Evolutionary conservation across 306 rosid genomes (phyloP), one percentile per base, ranked within the genome.

Genomic region (Prunus campanulata): DNA sequence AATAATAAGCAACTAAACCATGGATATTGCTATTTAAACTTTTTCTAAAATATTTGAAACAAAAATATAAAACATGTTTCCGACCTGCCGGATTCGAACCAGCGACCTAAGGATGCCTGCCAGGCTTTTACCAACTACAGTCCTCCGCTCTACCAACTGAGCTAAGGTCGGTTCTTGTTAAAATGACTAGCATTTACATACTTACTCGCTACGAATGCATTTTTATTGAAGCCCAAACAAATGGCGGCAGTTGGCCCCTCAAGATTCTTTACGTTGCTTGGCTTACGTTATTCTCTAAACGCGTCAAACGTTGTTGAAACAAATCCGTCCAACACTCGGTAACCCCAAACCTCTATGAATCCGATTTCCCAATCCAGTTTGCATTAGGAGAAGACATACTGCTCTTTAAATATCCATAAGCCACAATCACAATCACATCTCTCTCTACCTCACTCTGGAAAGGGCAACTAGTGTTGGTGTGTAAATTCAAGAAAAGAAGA

Each of bases 61-160:
- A 8, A 11, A 56, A 22, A 22, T 14, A 59, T 22, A 5, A 3
- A 59, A 11, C 1, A 15, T 0, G 6, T 14, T 0, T 62, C 67
- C 67, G 67, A 62, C 67, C 67, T 62, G 19, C 67, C 76, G 66
- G 76, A 72, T 72, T 72, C 76, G 76, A 72, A 55, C 76, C 76
- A 57, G 76, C 24, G 66, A 72, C 76, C 66, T 72, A 80, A 86
- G 87, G 87, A 86, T 83, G 10, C 0, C 87, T 39, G 68, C 46
- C n/a, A 39, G 44, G 9, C 44, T 15, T 18, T 2, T 12, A 55
- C 67, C 83, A 2, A 81, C 90, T 86, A 86, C 86, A 86, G 87
- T 86, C 90, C 87, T 81, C 87, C 90, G 87, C 87, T 84, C 87
- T 84, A 56, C 90, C 86, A 86, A 86, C 90, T 81, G 84, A 84